These are phyloP conservation scores for Didymella arachidicola DNA, from an alignment of 2,329 filamentous ascomycete species.

Conservation along the genomic window DNA sequence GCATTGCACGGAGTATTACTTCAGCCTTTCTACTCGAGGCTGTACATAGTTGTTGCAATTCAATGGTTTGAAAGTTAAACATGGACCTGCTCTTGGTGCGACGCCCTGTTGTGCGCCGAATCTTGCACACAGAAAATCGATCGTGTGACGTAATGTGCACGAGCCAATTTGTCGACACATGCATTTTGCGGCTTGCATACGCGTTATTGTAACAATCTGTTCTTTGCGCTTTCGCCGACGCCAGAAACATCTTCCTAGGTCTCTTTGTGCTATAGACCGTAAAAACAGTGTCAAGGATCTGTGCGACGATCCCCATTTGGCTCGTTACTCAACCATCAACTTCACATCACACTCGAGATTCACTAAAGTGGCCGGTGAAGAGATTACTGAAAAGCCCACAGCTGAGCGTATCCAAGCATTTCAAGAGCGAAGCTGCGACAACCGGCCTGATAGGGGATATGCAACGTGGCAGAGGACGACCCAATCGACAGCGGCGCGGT, in stretches of 20 bases:
- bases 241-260: neutral
- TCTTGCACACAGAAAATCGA: neutral
- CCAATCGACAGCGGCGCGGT: conserved; percentile 41
- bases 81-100: neutral
- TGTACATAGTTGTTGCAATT: conserved; percentile 16
- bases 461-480: conserved; percentile 32
- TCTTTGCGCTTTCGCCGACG: neutral
- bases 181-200: neutral
- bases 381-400: neutral
- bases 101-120: neutral
- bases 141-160: conserved; percentile 14
- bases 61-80: conserved; percentile 4
- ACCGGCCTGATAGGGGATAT: neutral
- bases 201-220: neutral
- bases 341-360: neutral
- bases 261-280: neutral
- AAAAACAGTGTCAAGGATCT: neutral
- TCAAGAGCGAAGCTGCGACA: neutral
- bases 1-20: conserved; percentile 33
- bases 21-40: conserved; percentile 10
- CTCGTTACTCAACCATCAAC: neutral
- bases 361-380: too few species aligned
- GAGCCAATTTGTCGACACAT: neutral
- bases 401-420: neutral
- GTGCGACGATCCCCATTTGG: neutral